A percentile compares a stretch with the other conserved stretches of the same genome.
Evolutionary conservation across 306 rosid species (phyloP).

Genomic region (Dalbergia oliveri): DNA sequence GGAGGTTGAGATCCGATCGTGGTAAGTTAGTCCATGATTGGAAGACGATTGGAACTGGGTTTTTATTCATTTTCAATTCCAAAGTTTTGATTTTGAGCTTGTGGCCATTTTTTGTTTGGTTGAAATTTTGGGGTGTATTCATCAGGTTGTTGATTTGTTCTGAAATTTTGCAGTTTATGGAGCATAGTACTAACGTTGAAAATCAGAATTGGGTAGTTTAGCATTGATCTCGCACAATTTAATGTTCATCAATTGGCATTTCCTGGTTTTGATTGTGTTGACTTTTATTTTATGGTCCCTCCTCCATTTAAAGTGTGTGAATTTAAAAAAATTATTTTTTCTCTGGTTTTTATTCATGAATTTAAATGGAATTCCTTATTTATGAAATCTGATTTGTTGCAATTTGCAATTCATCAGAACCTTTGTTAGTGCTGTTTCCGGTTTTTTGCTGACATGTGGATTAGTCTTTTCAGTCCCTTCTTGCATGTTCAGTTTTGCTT

Average conservation of each 20-base stretch:
- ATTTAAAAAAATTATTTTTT: neutral
- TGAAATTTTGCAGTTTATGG: neutral
- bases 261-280: slow-evolving; percentile 36
- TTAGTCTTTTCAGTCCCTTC: slow-evolving; percentile 2
- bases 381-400: slow-evolving; percentile 26
- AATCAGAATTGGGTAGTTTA: slow-evolving; percentile 41
- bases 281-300: slow-evolving; percentile 35
- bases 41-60: slow-evolving; percentile 27
- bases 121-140: slow-evolving; percentile 31
- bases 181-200: neutral
- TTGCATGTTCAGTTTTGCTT: neutral
- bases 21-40: slow-evolving; percentile 35
- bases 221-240: slow-evolving; percentile 35
- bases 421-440: neutral
- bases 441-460: slow-evolving; percentile 32
- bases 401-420: neutral
- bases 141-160: slow-evolving; percentile 19
- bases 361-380: slow-evolving; percentile 2
- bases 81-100: slow-evolving; percentile 19
- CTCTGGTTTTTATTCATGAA: slow-evolving; percentile 13
- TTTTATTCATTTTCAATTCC: slow-evolving; percentile 11
- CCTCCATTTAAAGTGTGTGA: slow-evolving; percentile 10
- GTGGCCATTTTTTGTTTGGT: neutral
- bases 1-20: slow-evolving; percentile 56
- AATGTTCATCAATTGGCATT: slow-evolving; percentile 9